Evolutionary conservation across 495 filamentous ascomycete species (phyloP).

Genomic region (Talaromyces borbonicus): DNA sequence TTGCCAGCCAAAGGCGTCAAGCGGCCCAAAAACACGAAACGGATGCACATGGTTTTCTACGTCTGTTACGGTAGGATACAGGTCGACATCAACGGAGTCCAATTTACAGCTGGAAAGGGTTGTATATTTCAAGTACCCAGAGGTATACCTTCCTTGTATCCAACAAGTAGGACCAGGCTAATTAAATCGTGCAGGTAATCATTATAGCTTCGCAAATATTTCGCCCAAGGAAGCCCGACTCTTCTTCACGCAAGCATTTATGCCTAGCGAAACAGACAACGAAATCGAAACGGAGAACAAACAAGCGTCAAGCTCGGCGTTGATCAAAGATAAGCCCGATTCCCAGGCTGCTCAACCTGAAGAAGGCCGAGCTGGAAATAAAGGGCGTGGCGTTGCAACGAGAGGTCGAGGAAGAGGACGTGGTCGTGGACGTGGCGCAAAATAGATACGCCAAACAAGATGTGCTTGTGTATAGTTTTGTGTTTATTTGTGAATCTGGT

Average conservation of each 20-base stretch:
- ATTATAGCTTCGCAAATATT: slow-evolving; percentile 73
- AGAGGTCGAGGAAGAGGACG: slow-evolving; percentile 22
- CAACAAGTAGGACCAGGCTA: neutral
- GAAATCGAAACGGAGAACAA: neutral
- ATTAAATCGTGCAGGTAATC: slow-evolving; percentile 52
- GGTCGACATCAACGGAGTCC: slow-evolving; percentile 60
- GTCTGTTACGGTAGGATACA: slow-evolving; percentile 70
- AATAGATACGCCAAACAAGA: neutral
- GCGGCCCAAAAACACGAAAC: slow-evolving; percentile 77
- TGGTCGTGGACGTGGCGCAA: neutral
- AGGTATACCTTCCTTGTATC: slow-evolving; percentile 43
- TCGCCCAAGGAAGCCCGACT: slow-evolving; percentile 56
- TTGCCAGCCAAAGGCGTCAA: slow-evolving; percentile 73
- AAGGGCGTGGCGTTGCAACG: slow-evolving; percentile 4
- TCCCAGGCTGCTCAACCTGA: neutral
- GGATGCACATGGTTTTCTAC: slow-evolving; percentile 95
- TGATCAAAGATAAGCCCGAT: neutral
- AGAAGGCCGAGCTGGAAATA: neutral
- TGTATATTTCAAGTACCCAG: slow-evolving; percentile 88
- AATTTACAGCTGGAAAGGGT: slow-evolving; percentile 73
- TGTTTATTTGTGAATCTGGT: no score
- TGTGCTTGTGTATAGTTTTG: no score
- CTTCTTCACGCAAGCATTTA: slow-evolving; percentile 79
- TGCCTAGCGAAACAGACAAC: slow-evolving; percentile 15
- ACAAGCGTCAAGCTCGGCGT: neutral